Evolutionary conservation across 345 rosid genomes (phyloP).

Genomic region (Diplotaxis tenuifolia): DNA sequence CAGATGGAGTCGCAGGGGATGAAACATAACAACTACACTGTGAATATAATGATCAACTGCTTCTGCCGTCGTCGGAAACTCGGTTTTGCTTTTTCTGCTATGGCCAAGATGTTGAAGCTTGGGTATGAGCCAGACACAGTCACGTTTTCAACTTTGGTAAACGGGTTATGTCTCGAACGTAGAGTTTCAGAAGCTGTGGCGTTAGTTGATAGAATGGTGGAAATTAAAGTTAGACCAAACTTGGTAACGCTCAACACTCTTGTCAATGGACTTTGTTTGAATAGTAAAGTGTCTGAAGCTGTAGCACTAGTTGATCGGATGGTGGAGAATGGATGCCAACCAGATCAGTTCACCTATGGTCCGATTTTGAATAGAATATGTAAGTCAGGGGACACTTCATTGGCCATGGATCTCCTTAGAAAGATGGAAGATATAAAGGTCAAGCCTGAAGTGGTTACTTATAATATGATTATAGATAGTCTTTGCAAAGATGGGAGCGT

Average conservation of each 20-base stretch:
- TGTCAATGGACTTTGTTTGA: background rate
- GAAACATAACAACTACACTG: background rate
- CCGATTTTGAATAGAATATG: background rate
- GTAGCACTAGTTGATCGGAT: background rate
- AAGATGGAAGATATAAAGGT: slow-evolving; percentile 14
- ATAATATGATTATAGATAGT: slow-evolving; percentile 23
- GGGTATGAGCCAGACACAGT: background rate
- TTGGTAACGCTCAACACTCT: background rate
- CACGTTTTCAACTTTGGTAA: background rate
- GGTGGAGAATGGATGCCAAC: background rate
- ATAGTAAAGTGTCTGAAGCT: background rate
- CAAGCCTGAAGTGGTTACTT: slow-evolving; percentile 3
- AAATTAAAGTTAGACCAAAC: background rate
- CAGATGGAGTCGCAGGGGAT: background rate
- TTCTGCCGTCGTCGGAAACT: background rate
- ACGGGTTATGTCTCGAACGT: slow-evolving; percentile 4
- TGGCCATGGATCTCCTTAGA: background rate
- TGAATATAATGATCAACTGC: background rate
- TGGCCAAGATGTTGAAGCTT: background rate
- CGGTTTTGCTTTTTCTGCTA: background rate
- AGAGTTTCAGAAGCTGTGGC: background rate
- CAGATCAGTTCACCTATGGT: background rate
- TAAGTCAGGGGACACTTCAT: background rate
- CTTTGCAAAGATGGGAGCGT: background rate
- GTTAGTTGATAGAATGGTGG: background rate